A percentile compares a stretch with the other conserved stretches of the same genome.
phyloP scores from a whole-genome alignment of 768 basidiomycete genomes.

The Clavulina sp. region DNA sequence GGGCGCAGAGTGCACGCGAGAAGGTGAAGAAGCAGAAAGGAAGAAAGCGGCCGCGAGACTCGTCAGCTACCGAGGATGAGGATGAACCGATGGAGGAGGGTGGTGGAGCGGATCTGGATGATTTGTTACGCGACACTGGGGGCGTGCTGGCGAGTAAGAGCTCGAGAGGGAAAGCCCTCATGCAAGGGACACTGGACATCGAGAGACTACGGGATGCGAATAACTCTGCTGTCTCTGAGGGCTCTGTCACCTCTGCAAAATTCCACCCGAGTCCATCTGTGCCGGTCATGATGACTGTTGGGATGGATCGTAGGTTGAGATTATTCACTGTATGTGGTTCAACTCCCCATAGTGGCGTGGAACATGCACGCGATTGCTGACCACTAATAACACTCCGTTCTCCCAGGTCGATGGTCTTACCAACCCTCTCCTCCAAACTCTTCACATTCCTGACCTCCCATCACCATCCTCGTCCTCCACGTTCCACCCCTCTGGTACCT shows the following conservation, averaged over 20 bases:
- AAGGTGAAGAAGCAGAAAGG: constrained; percentile 22
- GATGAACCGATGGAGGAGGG: constrained; percentile 15
- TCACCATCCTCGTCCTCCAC: constrained; percentile 56
- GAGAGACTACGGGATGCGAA: constrained; percentile 86
- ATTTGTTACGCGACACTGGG: constrained; percentile 17
- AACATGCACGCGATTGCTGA: too few species aligned
- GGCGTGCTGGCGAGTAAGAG: constrained; percentile 33
- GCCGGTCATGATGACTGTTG: constrained; percentile 71
- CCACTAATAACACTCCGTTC: background rate
- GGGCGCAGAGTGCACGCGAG: constrained; percentile 60
- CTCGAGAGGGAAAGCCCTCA: constrained; percentile 14
- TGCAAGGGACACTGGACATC: constrained; percentile 46
- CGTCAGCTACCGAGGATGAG: too few species aligned
- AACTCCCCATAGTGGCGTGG: constrained; percentile 4
- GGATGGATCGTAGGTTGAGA: constrained; percentile 73
- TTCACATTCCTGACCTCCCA: constrained; percentile 78
- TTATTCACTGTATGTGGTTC: constrained; percentile 63
- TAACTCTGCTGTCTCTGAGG: constrained; percentile 49
- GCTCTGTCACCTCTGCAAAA: constrained; percentile 57
- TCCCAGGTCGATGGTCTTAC: constrained; percentile 79
- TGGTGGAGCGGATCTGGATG: constrained; percentile 21
- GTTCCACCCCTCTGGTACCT: constrained; percentile 80
- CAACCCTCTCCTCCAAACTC: constrained; percentile 77
- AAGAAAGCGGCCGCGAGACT: constrained; percentile 24
- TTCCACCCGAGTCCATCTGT: constrained; percentile 80